Evolutionary conservation across 495 filamentous ascomycete species (phyloP).

Genomic region (Daldinia loculata): DNA sequence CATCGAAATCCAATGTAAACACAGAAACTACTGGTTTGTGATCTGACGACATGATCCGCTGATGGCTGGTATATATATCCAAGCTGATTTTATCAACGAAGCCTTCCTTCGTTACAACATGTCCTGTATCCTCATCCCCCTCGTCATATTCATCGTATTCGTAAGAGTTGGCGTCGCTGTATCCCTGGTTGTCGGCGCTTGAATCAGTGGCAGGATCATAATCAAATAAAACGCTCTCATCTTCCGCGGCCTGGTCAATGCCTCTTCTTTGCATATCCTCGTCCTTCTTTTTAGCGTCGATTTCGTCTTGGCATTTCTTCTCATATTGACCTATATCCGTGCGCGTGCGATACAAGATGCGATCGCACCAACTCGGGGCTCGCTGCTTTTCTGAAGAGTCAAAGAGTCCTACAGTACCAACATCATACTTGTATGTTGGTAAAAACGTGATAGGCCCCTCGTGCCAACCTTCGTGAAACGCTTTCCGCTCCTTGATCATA

Average conservation of each 20-base stretch:
- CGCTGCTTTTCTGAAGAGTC: conserved; percentile 94
- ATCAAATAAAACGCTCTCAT: conserved; percentile 88
- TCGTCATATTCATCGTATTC: conserved; percentile 72
- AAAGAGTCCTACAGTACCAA: conserved; percentile 91
- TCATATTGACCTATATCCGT: conserved; percentile 76
- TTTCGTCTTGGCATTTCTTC: conserved; percentile 68
- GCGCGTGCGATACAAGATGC: conserved; percentile 86
- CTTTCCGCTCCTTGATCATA: conserved; percentile 75
- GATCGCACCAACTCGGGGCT: conserved; percentile 96
- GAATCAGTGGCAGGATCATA: conserved; percentile 83
- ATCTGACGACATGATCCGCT: conserved; percentile 89
- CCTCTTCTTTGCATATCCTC: conserved; percentile 85
- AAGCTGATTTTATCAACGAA: conserved; percentile 71
- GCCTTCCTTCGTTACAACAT: conserved; percentile 62
- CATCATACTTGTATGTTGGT: conserved; percentile 96
- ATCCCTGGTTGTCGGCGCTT: conserved; percentile 53
- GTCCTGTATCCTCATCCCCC: conserved; percentile 50
- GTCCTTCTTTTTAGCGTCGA: conserved; percentile 74
- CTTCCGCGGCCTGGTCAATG: conserved; percentile 75
- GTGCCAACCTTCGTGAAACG: conserved; percentile 89
- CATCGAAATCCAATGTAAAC: conserved; percentile 84
- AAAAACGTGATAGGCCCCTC: conserved; percentile 90
- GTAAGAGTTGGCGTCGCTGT: conserved; percentile 47
- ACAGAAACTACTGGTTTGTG: conserved; percentile 89
- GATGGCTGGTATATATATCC: conserved; percentile 84